Evolutionary conservation across 306 rosid genomes (phyloP), one percentile per base, ranked within the genome.

Genomic region (Prinsepia uniflora): DNA sequence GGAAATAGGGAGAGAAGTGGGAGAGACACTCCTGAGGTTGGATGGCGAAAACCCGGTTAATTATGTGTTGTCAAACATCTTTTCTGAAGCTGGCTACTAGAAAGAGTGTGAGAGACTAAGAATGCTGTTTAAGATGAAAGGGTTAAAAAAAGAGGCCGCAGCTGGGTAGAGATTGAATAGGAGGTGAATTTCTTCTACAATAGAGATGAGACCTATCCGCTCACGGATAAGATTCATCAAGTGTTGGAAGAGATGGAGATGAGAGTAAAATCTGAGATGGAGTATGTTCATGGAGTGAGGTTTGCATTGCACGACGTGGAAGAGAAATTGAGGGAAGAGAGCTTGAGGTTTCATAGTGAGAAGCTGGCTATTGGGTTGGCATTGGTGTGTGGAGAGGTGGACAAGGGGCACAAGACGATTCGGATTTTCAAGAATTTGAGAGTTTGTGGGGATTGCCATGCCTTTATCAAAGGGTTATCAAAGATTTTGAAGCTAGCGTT

Each of bases 351-450:
- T 50, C 96, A 89, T 57, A 81, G 91, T 60, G 89, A 89, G 81
- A 89, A 86, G 73, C 80, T 89, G 79, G 95, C 89, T 36, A 86
- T 88, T 53, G 89, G 89, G 11, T 72, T 88, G 78, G 90, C 84
- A 63, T 73, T 89, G 84, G 77, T 78, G 46, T 60, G 72, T 52
- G 81, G 80, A 14, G 84, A 73, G n/a, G 10, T 41, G 5, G 74
- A 70, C 39, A 73, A 54, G 24, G 72, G 73, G 59, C 75, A 73
- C 60, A 81, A 58, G 46, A 63, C 72, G 13, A 70, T 83, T 62
- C 55, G 81, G 64, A 63, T 85, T 79, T 89, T 83, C 87, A 89
- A 89, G 74, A 89, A 89, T 79, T 70, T 85, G 81, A 77, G 90
- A 76, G 85, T 87, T 2, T 85, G 90, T 55, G 88, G 84, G 22